These are phyloP conservation scores for Morella rubra DNA, from an alignment of 306 rosid genomes.

Conservation along the genomic window DNA sequence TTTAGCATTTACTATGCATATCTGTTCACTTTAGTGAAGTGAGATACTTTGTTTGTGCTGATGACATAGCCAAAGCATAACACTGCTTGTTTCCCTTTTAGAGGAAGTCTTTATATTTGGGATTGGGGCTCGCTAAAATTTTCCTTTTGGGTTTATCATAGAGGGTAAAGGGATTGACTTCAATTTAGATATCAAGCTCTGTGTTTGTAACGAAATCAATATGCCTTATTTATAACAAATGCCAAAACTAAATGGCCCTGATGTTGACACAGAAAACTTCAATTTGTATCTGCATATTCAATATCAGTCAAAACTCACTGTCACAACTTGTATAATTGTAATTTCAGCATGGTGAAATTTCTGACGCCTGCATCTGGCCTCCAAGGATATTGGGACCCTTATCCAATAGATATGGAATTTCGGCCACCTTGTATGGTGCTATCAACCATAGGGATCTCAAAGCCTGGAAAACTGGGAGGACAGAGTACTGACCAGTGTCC, in stretches of 20 bases:
- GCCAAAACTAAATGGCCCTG: not conserved
- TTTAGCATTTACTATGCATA: too few relatives aligned
- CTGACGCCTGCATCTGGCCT: constrained; percentile 86
- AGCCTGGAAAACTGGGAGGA: constrained; percentile 89
- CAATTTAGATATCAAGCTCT: not conserved
- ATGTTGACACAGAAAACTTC: not conserved
- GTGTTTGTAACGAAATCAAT: not conserved
- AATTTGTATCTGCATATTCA: not conserved
- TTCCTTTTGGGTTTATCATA: too few relatives aligned
- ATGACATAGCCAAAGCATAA: too few relatives aligned
- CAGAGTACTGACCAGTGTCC: constrained; percentile 66
- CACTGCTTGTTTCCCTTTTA: too few relatives aligned
- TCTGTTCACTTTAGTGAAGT: too few relatives aligned
- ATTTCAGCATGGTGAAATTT: constrained; percentile 83
- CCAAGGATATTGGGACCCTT: constrained; percentile 98
- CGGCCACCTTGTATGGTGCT: constrained; percentile 94
- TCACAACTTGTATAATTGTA: constrained; percentile 32
- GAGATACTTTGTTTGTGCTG: too few relatives aligned
- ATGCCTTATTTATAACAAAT: not conserved
- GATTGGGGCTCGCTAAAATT: too few relatives aligned
- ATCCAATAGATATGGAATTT: constrained; percentile 96
- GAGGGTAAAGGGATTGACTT: not conserved
- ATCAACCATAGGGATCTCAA: constrained; percentile 92
- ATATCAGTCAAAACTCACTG: not conserved
- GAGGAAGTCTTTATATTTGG: too few relatives aligned